Evolutionary conservation across 1,284 basidiomycete genomes (phyloP).

Genomic region (Malassezia obtusa): DNA sequence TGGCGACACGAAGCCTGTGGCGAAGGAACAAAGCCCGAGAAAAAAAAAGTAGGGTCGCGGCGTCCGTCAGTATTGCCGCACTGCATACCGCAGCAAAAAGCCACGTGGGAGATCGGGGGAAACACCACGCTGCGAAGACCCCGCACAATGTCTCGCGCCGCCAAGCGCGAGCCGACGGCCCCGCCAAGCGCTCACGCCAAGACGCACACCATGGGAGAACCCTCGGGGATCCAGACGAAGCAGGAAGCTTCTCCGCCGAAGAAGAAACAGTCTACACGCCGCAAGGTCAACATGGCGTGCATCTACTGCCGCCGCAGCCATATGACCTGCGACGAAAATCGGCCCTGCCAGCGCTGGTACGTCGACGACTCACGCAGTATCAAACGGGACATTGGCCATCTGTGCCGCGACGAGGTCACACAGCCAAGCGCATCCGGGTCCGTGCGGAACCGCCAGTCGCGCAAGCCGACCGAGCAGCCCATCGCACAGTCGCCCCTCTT

Average conservation of each 20-base stretch:
- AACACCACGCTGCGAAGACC: background rate
- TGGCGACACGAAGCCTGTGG: background rate
- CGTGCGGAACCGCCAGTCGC: background rate
- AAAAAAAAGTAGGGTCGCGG: background rate
- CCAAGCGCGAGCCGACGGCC: background rate
- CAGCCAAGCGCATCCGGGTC: conserved; percentile 1
- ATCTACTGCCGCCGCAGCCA: conserved; percentile 84
- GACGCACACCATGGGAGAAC: background rate
- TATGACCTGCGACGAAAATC: conserved; percentile 52
- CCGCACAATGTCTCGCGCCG: background rate
- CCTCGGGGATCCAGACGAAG: background rate
- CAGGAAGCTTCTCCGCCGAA: conserved; percentile 2
- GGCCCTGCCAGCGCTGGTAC: conserved; percentile 48
- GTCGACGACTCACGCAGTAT: conserved; percentile 23
- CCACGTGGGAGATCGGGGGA: background rate
- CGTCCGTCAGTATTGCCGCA: background rate
- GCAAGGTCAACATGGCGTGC: conserved; percentile 57
- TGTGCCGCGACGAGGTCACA: conserved; percentile 44
- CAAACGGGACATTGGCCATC: conserved; percentile 51
- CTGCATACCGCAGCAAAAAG: background rate
- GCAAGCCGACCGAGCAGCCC: background rate
- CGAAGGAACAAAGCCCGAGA: background rate
- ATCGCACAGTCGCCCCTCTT: background rate
- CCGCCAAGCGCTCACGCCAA: too few species aligned
- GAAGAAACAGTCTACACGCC: conserved; percentile 28